phyloP scores from a whole-genome alignment of 345 rosid genomes.

The Lenwebbia sp. region DNA sequence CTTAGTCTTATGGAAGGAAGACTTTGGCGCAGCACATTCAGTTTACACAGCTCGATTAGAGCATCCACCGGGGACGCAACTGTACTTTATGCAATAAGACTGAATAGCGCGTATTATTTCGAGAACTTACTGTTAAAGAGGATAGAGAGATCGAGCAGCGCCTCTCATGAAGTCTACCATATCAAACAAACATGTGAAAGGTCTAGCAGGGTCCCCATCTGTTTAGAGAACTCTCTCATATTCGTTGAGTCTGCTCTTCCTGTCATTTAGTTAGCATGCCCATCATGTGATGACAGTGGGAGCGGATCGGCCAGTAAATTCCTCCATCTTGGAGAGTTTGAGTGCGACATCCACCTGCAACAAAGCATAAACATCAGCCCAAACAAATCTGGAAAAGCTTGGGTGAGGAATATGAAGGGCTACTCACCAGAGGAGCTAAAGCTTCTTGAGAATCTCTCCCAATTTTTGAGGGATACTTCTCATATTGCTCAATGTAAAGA shows the following conservation, averaged over 20 bases:
- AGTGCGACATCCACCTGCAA: conserved; percentile 88
- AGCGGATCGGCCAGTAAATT: conserved; percentile 85
- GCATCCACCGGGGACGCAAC: neutral
- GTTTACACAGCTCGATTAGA: neutral
- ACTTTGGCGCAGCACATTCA: neutral
- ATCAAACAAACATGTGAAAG: neutral
- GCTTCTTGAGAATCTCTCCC: conserved; percentile 92
- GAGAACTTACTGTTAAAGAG: neutral
- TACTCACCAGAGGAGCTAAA: conserved; percentile 77
- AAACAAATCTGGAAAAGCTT: neutral
- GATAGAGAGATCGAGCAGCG: neutral
- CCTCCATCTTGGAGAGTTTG: conserved; percentile 85
- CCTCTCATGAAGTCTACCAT: neutral
- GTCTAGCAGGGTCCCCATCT: neutral
- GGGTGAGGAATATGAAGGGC: neutral
- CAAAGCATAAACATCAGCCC: conserved; percentile 3
- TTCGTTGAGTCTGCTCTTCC: neutral
- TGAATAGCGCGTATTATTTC: neutral
- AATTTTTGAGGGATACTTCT: conserved; percentile 80
- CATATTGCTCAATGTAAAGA: conserved; percentile 93
- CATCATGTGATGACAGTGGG: conserved; percentile 87
- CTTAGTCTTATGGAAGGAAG: neutral
- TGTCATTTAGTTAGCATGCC: neutral
- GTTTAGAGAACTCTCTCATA: neutral
- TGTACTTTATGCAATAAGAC: neutral